Conservation (phyloP, 2,329 filamentous ascomycete genomes). For the Emergomyces africanus region DNA sequence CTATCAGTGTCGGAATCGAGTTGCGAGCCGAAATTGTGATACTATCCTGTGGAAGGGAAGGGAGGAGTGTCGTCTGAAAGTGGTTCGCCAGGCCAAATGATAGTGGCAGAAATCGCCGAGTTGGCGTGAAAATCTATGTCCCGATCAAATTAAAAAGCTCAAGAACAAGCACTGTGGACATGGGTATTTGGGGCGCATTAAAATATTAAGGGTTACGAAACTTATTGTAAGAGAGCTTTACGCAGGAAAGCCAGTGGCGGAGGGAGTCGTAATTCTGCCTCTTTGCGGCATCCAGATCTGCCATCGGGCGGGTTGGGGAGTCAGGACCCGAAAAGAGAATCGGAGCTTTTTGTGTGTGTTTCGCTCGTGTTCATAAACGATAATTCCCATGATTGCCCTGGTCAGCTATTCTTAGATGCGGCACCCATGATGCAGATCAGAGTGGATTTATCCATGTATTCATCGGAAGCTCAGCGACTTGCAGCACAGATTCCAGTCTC, state of each 20-base stretch:
- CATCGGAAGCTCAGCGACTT: background rate
- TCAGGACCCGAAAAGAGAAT: background rate
- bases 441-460: background rate
- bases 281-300: background rate
- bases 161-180: background rate
- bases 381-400: background rate
- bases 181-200: background rate
- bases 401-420: background rate
- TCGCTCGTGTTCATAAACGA: background rate
- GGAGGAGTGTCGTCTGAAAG: background rate
- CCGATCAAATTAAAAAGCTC: background rate
- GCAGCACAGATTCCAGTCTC: background rate
- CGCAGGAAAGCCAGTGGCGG: background rate
- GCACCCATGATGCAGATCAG: background rate
- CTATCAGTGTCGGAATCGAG: too few relatives aligned
- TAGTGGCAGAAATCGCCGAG: background rate
- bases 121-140: background rate
- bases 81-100: conserved; percentile 2
- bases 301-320: background rate
- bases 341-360: background rate
- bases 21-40: too few relatives aligned
- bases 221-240: background rate
- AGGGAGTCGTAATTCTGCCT: background rate
- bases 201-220: background rate
- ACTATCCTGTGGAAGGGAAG: too few relatives aligned